These are phyloP conservation scores for Cutaneotrichosporon cutaneum DNA, from an alignment of 1,284 basidiomycete genomes.

Conservation along the genomic window DNA sequence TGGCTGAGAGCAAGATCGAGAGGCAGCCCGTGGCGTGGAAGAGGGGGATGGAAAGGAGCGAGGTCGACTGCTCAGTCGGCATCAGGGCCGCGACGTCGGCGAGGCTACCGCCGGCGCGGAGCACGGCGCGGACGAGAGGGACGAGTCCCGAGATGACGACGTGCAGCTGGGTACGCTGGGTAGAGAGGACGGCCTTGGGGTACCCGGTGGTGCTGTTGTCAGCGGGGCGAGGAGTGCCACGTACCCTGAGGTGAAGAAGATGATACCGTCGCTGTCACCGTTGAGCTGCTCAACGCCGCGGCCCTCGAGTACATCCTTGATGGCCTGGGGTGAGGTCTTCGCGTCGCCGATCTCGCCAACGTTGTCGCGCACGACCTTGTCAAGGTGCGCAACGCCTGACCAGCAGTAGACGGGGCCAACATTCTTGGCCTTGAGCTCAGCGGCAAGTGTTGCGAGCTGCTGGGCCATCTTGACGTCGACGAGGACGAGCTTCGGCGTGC, in stretches of 20 bases:
- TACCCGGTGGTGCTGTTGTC: conserved; percentile 25
- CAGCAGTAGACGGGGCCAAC: conserved; percentile 14
- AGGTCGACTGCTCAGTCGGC: conserved; percentile 4
- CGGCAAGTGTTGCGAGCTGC: conserved; percentile 22
- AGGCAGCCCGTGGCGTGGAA: conserved; percentile 51
- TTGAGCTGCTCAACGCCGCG: conserved; percentile 27
- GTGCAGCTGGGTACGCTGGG: conserved; percentile 27
- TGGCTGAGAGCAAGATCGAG: conserved; percentile 35
- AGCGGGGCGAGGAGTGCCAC: neutral
- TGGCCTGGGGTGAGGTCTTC: neutral
- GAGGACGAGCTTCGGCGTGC: conserved; percentile 33
- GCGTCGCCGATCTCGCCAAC: conserved; percentile 1
- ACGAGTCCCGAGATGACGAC: conserved; percentile 10
- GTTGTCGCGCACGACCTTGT: neutral
- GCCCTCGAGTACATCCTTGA: conserved; percentile 14
- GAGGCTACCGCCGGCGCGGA: conserved; percentile 13
- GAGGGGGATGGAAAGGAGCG: conserved; percentile 42
- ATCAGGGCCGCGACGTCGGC: conserved; percentile 4
- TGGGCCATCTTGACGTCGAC: conserved; percentile 36
- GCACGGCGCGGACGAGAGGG: conserved; percentile 3
- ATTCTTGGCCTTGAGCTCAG: conserved; percentile 2
- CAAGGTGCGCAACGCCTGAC: conserved; percentile 6
- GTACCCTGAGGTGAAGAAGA: conserved; percentile 42
- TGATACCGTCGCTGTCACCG: conserved; percentile 45
- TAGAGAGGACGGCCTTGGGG: conserved; percentile 47